Base-by-base conservation (phyloP, 352 stramenopile genomes). In the Pythium rhizo-oryzae region DNA sequence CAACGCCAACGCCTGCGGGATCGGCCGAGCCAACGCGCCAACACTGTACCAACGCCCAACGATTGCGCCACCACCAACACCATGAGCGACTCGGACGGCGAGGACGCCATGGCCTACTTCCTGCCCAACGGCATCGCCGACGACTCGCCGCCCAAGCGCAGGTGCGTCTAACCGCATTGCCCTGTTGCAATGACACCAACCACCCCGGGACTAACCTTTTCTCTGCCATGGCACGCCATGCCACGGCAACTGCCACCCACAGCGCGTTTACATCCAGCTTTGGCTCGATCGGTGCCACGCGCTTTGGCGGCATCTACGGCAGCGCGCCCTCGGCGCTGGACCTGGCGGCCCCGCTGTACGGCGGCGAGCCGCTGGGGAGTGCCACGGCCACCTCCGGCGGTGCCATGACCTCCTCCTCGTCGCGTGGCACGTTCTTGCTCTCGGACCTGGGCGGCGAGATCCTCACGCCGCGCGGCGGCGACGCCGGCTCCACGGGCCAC, bases 41-140 rank as follows among this genome's bases (percentile, higher is more conserved):
- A 46, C 39, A 19, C 3, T 6, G 28, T 3, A 19, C 39, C 8
- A 3, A 3, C 11, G 12, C 12, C 39, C 39, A 46, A 46, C 39
- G 39, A 13, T 49, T 49, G 8, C 11, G 43, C 35, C 35, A 41
- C 8, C 33, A 39, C 33, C 33, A 39, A 39, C 33, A 53, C 18
- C 28, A 86, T 68, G 76, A 67, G 71, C 60, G 78, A 83, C 64
- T 81, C 74, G 67, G 85, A 91, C 60, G 85, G 86, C 25, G 85
- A 93, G 35, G 69, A 72, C 53, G 71, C 71, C 47, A 85, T 93
- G 82, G 62, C 82, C 63, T 96, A 96, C 63, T 96, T 96, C 69
- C 74, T 96, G 44, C 87, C 85, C n/a, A 83, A 90, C 49, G 87
- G 85, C 61, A 96, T 96, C 70, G 75, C 85, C 13, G 85, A 94